A percentile compares a stretch with the other conserved stretches of the same genome.
phyloP scores from a whole-genome alignment of 805 yeast species.

The Maudiozyma bulderi region DNA sequence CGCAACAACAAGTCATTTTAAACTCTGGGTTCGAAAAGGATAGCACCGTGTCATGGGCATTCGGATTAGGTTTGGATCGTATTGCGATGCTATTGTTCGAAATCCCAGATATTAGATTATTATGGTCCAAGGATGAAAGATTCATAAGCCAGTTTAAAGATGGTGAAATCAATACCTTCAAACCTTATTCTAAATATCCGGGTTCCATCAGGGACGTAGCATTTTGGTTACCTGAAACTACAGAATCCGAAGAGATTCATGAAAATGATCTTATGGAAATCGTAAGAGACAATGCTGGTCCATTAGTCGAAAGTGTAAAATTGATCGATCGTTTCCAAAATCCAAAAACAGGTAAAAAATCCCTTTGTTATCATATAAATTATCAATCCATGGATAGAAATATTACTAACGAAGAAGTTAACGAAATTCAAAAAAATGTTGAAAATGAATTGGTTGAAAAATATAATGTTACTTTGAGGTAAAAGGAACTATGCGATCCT shows the following conservation, averaged over 20 bases:
- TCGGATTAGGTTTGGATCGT: constrained; percentile 91
- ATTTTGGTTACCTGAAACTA: constrained; percentile 63
- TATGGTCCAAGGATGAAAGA: constrained; percentile 81
- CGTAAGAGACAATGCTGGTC: constrained; percentile 77
- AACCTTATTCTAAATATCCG: constrained; percentile 86
- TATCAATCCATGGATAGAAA: constrained; percentile 95
- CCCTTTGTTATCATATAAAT: constrained; percentile 82
- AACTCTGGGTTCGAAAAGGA: constrained; percentile 54
- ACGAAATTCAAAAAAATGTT: constrained; percentile 58
- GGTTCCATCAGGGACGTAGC: constrained; percentile 80
- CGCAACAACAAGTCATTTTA: constrained; percentile 62
- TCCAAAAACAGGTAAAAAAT: constrained; percentile 66
- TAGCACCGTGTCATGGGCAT: constrained; percentile 87
- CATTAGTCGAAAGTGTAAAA: constrained; percentile 76
- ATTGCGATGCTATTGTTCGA: constrained; percentile 93
- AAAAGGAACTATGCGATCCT: background rate
- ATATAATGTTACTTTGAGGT: constrained; percentile 51
- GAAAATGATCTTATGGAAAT: constrained; percentile 91
- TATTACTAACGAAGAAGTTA: constrained; percentile 77
- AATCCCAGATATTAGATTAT: constrained; percentile 86
- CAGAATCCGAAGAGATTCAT: constrained; percentile 38
- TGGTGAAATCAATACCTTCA: constrained; percentile 61
- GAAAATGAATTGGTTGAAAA: constrained; percentile 43
- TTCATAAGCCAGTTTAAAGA: constrained; percentile 62
- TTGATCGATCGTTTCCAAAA: constrained; percentile 75